phyloP scores from a whole-genome alignment of 2,329 filamentous ascomycete genomes.

The Ceratocystis variospora region DNA sequence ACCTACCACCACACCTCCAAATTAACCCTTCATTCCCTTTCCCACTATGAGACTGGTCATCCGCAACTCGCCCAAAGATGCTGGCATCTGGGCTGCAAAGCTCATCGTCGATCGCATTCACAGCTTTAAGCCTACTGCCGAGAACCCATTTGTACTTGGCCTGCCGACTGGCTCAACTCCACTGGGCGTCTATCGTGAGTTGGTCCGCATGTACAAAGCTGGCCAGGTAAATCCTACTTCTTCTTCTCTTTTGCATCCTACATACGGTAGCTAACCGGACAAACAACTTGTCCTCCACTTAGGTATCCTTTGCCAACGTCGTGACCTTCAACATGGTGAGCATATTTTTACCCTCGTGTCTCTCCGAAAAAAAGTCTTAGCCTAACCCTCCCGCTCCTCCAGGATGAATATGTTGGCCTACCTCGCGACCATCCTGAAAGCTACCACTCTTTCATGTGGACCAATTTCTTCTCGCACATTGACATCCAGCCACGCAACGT shows the following conservation, averaged over 20 bases:
- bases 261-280: background rate
- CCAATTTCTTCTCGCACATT: conserved; percentile 75
- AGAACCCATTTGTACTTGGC: conserved; percentile 67
- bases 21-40: conserved; percentile 19
- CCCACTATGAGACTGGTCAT: conserved; percentile 67
- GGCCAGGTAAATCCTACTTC: conserved; percentile 35
- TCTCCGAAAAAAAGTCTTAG: background rate
- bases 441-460: conserved; percentile 90
- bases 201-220: conserved; percentile 58
- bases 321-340: conserved; percentile 82
- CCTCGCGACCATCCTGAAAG: conserved; percentile 71
- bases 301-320: conserved; percentile 77
- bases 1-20: conserved; percentile 11
- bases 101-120: conserved; percentile 76
- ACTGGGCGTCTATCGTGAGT: conserved; percentile 59
- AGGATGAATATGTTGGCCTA: conserved; percentile 79
- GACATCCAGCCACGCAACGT: conserved; percentile 72
- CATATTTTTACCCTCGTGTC: conserved; percentile 8
- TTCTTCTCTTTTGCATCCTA: conserved; percentile 15
- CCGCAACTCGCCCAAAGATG: conserved; percentile 53
- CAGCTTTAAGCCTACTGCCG: conserved; percentile 55
- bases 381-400: conserved; percentile 18
- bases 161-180: conserved; percentile 75
- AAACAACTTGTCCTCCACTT: conserved; percentile 10
- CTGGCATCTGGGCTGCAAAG: conserved; percentile 64